phyloP scores from a whole-genome alignment of 805 yeast genomes.

The Cyberlindnera subsufficiens region DNA sequence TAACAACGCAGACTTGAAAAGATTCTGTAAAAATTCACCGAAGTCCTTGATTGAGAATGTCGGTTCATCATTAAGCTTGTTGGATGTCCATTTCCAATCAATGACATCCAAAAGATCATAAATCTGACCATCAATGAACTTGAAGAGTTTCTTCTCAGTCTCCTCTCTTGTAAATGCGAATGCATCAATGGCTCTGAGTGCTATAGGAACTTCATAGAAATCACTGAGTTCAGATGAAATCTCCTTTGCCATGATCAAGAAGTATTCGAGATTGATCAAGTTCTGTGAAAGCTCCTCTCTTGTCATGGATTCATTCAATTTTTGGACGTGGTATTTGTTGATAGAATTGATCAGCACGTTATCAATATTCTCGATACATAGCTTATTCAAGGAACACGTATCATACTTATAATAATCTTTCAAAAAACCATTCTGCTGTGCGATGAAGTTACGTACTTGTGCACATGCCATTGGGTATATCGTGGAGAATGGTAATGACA shows the following conservation, averaged over 20 bases:
- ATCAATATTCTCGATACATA: slow-evolving; percentile 60
- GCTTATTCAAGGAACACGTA: slow-evolving; percentile 51
- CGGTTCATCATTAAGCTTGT: slow-evolving; percentile 48
- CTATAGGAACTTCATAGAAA: slow-evolving; percentile 34
- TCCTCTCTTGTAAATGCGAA: slow-evolving; percentile 55
- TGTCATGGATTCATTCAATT: slow-evolving; percentile 56
- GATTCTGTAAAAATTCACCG: slow-evolving; percentile 77
- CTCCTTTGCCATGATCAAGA: slow-evolving; percentile 67
- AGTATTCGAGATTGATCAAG: slow-evolving; percentile 81
- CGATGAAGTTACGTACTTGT: slow-evolving; percentile 59
- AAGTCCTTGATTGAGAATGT: slow-evolving; percentile 74
- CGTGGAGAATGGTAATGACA: slow-evolving; percentile 80
- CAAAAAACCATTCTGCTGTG: slow-evolving; percentile 58
- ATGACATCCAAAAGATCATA: slow-evolving; percentile 77
- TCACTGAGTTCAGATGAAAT: slow-evolving; percentile 34
- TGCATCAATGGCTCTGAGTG: slow-evolving; percentile 45
- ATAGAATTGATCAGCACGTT: slow-evolving; percentile 62
- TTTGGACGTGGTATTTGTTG: slow-evolving; percentile 52
- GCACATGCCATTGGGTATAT: slow-evolving; percentile 85
- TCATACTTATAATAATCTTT: slow-evolving; percentile 61
- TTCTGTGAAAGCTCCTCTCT: slow-evolving; percentile 91
- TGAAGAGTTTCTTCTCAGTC: slow-evolving; percentile 78
- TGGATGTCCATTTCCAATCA: slow-evolving; percentile 78
- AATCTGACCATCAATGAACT: slow-evolving; percentile 75
- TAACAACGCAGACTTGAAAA: slow-evolving; percentile 79